Conservation (phyloP, 225 moss, liverwort and hornwort genomes). For the Lunularia cruciata region DNA sequence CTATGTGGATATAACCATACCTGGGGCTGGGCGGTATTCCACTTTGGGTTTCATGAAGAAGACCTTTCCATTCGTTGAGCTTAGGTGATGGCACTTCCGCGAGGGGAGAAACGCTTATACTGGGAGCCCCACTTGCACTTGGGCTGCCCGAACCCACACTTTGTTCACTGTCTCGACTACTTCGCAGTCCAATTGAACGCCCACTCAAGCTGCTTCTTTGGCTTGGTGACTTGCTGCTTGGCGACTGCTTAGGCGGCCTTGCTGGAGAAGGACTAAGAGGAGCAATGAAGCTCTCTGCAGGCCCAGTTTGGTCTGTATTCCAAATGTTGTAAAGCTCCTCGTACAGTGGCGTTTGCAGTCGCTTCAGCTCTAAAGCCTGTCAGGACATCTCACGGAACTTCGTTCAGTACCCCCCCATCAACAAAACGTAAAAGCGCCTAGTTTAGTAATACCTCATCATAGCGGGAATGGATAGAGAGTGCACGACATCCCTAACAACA, state of each 20-base stretch:
- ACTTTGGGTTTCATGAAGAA: slow-evolving; percentile 43
- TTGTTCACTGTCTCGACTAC: slow-evolving; percentile 78
- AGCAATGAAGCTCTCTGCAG: slow-evolving; percentile 57
- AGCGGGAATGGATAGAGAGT: too few relatives aligned
- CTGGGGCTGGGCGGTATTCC: slow-evolving; percentile 50
- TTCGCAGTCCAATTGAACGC: slow-evolving; percentile 50
- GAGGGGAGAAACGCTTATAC: slow-evolving; percentile 49
- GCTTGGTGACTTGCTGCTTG: slow-evolving; percentile 68
- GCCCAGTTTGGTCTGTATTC: slow-evolving; percentile 39
- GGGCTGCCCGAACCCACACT: slow-evolving; percentile 78
- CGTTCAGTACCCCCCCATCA: background rate
- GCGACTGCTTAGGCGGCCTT: slow-evolving; percentile 42
- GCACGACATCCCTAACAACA: background rate
- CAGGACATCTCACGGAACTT: background rate
- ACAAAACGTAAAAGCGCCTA: too few relatives aligned
- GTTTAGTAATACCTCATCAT: too few relatives aligned
- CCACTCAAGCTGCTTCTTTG: slow-evolving; percentile 59
- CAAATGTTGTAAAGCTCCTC: slow-evolving; percentile 68
- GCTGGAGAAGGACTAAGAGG: slow-evolving; percentile 58
- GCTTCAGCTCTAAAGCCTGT: slow-evolving; percentile 78
- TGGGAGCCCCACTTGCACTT: slow-evolving; percentile 45
- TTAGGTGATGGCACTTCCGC: slow-evolving; percentile 66
- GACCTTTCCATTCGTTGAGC: slow-evolving; percentile 70
- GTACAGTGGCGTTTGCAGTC: slow-evolving; percentile 80
- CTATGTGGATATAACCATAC: slow-evolving; percentile 15